Evolutionary conservation across 2,329 filamentous ascomycete genomes (phyloP).

Genomic region (Helicocarpus griseus): DNA sequence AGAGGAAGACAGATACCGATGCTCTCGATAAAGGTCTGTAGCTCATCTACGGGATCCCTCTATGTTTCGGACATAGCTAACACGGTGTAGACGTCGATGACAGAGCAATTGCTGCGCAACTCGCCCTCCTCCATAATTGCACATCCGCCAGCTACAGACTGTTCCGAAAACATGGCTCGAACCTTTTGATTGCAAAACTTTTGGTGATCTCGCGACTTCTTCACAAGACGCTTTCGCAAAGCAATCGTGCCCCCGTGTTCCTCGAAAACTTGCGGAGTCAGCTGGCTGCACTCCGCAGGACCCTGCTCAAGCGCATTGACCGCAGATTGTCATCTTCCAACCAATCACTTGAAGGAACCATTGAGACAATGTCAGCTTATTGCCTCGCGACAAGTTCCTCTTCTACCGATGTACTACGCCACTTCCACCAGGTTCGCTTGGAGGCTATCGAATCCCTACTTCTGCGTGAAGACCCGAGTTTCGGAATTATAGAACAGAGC

Average conservation of each 20-base stretch:
- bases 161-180: conserved; percentile 41
- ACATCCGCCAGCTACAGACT: conserved; percentile 44
- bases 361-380: conserved; percentile 71
- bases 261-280: conserved; percentile 57
- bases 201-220: conserved; percentile 67
- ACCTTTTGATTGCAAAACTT: conserved; percentile 56
- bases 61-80: conserved; percentile 9
- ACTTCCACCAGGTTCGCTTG: conserved; percentile 66
- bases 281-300: conserved; percentile 52
- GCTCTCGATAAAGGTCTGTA: conserved; percentile 22
- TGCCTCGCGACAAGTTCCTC: conserved; percentile 73
- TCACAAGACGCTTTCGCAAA: conserved; percentile 59
- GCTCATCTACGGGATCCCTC: conserved; percentile 1
- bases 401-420: conserved; percentile 64
- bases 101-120: conserved; percentile 42
- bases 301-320: conserved; percentile 57
- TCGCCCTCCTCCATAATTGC: conserved; percentile 49
- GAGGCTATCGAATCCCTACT: conserved; percentile 58
- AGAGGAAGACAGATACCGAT: conserved; percentile 47
- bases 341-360: conserved; percentile 41
- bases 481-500: conserved; percentile 50
- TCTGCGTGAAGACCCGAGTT: conserved; percentile 40
- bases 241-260: conserved; percentile 37
- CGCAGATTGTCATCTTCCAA: conserved; percentile 38
- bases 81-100: conserved; percentile 26